Percentiles rank a stretch among this genome's conserved stretches.
phyloP scores from a whole-genome alignment of 2,329 filamentous ascomycete genomes.

The Elsinoe batatas region DNA sequence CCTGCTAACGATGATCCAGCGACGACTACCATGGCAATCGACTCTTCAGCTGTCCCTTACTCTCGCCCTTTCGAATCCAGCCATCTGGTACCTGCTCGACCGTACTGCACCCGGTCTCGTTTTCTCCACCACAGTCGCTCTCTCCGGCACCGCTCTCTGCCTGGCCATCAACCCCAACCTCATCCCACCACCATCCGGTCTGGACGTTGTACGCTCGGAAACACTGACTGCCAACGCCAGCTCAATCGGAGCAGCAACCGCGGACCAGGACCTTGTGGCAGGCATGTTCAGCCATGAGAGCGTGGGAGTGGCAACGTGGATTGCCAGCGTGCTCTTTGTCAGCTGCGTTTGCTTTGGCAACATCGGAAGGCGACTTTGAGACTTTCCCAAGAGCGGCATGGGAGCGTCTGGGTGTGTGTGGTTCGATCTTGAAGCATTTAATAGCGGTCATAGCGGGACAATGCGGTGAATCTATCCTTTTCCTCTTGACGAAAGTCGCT shows the following conservation, averaged over 20 bases:
- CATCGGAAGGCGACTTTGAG: conserved; percentile 63
- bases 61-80: conserved; percentile 81
- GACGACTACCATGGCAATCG: conserved; percentile 85
- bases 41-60: conserved; percentile 88
- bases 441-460: neutral
- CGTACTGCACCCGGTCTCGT: conserved; percentile 77
- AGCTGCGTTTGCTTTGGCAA: conserved; percentile 94
- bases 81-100: conserved; percentile 93
- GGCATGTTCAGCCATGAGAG: conserved; percentile 53
- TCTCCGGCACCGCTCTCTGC: conserved; percentile 63
- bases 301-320: conserved; percentile 72
- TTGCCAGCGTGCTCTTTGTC: conserved; percentile 87
- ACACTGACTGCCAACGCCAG: conserved; percentile 16
- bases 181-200: conserved; percentile 54
- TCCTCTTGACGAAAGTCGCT: no score
- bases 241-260: conserved; percentile 8
- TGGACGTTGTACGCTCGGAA: conserved; percentile 20
- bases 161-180: conserved; percentile 68
- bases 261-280: conserved; percentile 17
- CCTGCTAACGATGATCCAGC: conserved; percentile 38
- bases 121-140: conserved; percentile 62
- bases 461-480: neutral
- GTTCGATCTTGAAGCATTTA: neutral
- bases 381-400: neutral
- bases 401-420: neutral